phyloP scores from a whole-genome alignment of 768 basidiomycete genomes.

The Pleurotus pulmonarius region DNA sequence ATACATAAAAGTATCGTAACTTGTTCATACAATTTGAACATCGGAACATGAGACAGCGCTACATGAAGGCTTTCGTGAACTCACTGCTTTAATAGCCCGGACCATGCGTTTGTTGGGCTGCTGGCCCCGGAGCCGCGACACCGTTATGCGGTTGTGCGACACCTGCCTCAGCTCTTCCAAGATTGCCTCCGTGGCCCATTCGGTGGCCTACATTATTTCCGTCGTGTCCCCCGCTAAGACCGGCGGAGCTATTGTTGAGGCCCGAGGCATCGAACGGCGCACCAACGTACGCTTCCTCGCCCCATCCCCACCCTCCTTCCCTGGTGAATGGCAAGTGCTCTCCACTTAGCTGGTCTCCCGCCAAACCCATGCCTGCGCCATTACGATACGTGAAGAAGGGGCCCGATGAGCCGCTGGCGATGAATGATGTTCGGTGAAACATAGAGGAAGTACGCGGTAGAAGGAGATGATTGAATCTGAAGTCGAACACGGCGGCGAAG shows the following conservation, averaged over 20 bases:
- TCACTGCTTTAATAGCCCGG: background rate
- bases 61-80: background rate
- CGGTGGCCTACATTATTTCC: background rate
- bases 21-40: too few relatives aligned
- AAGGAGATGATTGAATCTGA: constrained; percentile 54
- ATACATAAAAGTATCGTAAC: too few relatives aligned
- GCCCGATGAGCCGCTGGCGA: constrained; percentile 16
- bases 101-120: background rate
- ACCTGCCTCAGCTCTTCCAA: constrained; percentile 3
- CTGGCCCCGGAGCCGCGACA: background rate
- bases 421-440: constrained; percentile 31
- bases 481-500: constrained; percentile 54
- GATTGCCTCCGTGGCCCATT: background rate
- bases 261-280: constrained; percentile 42
- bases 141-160: background rate
- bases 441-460: constrained; percentile 48
- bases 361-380: constrained; percentile 8
- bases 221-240: constrained; percentile 5
- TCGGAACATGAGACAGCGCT: too few relatives aligned
- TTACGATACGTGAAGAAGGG: constrained; percentile 33
- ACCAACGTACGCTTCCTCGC: constrained; percentile 30
- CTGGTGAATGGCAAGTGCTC: constrained; percentile 37
- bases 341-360: constrained; percentile 16
- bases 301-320: constrained; percentile 43
- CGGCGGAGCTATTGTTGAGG: constrained; percentile 14